Evolutionary conservation across 305 asterid genomes (phyloP).

Genomic region (Withania somnifera): DNA sequence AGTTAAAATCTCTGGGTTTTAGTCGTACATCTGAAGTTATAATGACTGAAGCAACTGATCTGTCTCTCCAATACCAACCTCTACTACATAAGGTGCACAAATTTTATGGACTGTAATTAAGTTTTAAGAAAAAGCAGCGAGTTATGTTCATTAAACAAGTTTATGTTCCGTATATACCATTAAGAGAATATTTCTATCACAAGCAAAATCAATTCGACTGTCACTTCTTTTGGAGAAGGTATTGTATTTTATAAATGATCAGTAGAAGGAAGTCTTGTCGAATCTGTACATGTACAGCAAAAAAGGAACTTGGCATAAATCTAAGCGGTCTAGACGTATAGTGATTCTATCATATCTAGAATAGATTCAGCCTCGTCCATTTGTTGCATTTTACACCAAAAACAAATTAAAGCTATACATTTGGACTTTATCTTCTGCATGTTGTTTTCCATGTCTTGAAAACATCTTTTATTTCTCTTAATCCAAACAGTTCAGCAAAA

Average conservation of each 20-base stretch:
- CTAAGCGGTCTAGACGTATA: not conserved
- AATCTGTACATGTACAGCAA: not conserved
- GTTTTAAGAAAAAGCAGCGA: not conserved
- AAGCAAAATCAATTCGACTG: not conserved
- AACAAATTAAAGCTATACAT: not conserved
- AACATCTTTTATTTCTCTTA: not conserved
- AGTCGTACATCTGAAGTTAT: not conserved
- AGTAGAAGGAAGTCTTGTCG: conserved; percentile 18
- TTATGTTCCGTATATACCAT: not conserved
- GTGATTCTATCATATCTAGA: not conserved
- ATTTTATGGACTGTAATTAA: not conserved
- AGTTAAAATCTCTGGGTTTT: not conserved
- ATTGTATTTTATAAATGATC: conserved; percentile 28
- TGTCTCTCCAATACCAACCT: not conserved
- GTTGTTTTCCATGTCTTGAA: not conserved
- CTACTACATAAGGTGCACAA: not conserved
- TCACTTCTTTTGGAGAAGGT: not conserved
- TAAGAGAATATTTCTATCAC: not conserved
- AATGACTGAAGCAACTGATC: not conserved
- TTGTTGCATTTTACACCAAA: not conserved
- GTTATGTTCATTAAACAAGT: not conserved
- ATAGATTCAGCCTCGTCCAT: not conserved
- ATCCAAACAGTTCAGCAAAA: not conserved
- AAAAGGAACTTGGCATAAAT: not conserved
- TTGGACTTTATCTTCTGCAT: not conserved